Conservation (phyloP, 2,329 filamentous ascomycete genomes). For the Dryadomyces sulphureus region DNA sequence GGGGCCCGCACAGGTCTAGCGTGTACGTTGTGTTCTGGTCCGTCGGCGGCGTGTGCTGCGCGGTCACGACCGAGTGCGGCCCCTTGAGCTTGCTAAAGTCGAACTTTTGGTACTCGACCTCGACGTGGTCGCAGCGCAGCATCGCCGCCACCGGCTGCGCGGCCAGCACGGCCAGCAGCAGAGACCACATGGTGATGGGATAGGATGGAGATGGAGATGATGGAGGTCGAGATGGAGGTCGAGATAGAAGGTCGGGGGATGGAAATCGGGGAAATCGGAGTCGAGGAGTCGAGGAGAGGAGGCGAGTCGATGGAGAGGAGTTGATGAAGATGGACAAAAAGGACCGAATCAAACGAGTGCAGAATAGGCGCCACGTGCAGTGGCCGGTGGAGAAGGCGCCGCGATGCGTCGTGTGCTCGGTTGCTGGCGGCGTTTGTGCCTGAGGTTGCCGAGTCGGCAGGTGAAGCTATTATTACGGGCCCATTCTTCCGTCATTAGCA, state of each 20-base stretch:
- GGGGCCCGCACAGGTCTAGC: constrained; percentile 56
- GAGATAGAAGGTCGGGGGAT: background rate
- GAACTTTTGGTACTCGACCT: constrained; percentile 43
- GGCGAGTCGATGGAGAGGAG: too few species aligned
- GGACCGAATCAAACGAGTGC: too few species aligned
- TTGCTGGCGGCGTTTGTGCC: background rate
- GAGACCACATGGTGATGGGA: background rate
- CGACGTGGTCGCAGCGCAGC: constrained; percentile 48
- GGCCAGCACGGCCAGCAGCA: constrained; percentile 4
- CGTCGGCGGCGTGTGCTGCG: constrained; percentile 33
- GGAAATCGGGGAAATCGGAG: background rate
- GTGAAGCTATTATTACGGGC: too few species aligned
- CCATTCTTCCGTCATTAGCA: too few species aligned
- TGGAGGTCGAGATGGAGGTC: background rate
- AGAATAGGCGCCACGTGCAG: too few species aligned
- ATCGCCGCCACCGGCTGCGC: constrained; percentile 22
- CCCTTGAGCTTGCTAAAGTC: constrained; percentile 50
- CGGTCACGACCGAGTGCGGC: constrained; percentile 53
- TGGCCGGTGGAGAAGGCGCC: background rate
- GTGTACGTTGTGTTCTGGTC: constrained; percentile 68
- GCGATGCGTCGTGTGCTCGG: background rate
- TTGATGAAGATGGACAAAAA: too few species aligned
- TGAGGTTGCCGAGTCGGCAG: background rate
- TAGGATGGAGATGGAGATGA: background rate
- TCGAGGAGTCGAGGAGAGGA: too few species aligned